Evolutionary conservation across 2,329 filamentous ascomycete species (phyloP).

Genomic region (Thielaviopsis musarum): DNA sequence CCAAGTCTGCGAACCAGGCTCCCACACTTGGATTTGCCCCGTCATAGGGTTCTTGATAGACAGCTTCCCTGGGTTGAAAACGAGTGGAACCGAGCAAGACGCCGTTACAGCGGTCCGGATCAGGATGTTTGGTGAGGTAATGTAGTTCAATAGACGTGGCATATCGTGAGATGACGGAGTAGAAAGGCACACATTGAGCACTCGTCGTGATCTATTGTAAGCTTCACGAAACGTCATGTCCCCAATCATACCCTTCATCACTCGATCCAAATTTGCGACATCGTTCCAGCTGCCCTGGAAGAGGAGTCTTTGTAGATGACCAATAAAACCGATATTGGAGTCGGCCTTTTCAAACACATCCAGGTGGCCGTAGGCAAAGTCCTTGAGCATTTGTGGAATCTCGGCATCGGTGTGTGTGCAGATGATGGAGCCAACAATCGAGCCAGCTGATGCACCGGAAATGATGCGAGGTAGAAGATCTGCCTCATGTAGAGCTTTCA

Average conservation of each 20-base stretch:
- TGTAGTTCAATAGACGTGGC: slow-evolving; percentile 74
- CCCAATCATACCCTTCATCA: slow-evolving; percentile 67
- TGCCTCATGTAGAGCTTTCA: slow-evolving; percentile 63
- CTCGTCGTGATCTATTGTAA: slow-evolving; percentile 82
- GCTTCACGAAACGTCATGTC: slow-evolving; percentile 92
- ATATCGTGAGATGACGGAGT: slow-evolving; percentile 76
- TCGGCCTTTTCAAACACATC: slow-evolving; percentile 54
- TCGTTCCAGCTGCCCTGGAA: slow-evolving; percentile 78
- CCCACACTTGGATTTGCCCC: slow-evolving; percentile 65
- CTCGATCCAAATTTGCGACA: slow-evolving; percentile 60
- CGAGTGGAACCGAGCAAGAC: slow-evolving; percentile 77
- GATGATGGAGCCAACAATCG: slow-evolving; percentile 67
- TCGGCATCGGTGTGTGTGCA: slow-evolving; percentile 66
- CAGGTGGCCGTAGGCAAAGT: slow-evolving; percentile 65
- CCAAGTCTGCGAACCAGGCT: slow-evolving; percentile 68
- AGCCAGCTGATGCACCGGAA: slow-evolving; percentile 73
- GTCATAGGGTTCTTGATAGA: slow-evolving; percentile 75
- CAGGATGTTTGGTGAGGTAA: slow-evolving; percentile 84
- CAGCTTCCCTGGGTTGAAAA: slow-evolving; percentile 65
- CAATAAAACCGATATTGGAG: slow-evolving; percentile 33
- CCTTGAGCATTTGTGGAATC: slow-evolving; percentile 49
- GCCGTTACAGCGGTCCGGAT: slow-evolving; percentile 96
- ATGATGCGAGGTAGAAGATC: slow-evolving; percentile 69
- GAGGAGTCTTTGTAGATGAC: slow-evolving; percentile 54
- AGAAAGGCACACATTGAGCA: slow-evolving; percentile 88